Evolutionary conservation across 2,329 filamentous ascomycete genomes (phyloP), one percentile per base, ranked within the genome.

Genomic region (Botrytis pseudocinerea): DNA sequence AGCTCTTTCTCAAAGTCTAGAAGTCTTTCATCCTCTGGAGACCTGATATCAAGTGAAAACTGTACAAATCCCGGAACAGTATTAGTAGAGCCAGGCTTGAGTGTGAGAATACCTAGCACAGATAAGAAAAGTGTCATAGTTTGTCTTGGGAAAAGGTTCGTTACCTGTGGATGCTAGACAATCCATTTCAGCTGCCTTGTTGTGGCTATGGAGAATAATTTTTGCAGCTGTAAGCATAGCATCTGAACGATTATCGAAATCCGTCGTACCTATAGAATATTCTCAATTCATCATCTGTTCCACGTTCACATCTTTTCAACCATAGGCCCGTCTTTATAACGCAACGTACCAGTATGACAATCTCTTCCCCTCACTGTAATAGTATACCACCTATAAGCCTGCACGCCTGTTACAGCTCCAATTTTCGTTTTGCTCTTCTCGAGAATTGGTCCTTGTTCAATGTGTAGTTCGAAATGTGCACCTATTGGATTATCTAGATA

Each of bases 381-480:
- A 0, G 88, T 91, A 80, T 90, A 90, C 92, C 92, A 94, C 73
- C 89, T 88, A 81, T 93, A 94, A 8, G 90, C 91, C 80, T 94
- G 92, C 1, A 92, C 92, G 3, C 91, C 92, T 46, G 87, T 87
- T 7, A 95, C 92, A 10, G 93, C 86, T 35, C 91, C 90, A 69
- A 95, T 86, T 71, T 90, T 89, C 76, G 90, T 86, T 40, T 85
- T 83, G 42, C 87, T 85, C 25, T 85, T 85, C 78, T 95, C 90
- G 1, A 97, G 85, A 48, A 93, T 88, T 0, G 93, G 92, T 0
- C 93, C 93, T 80, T 97, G 94, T 80, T 97, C 93, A 70, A 95
- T 95, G 79, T 96, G 93, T 16, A 96, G 85, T 81, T 95, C 93
- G 78, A 95, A 95, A 81, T 95, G 92, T 0, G 92, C 92, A 0